Evolutionary conservation across 2,329 filamentous ascomycete species (phyloP).

Genomic region (Endothia cerciana): DNA sequence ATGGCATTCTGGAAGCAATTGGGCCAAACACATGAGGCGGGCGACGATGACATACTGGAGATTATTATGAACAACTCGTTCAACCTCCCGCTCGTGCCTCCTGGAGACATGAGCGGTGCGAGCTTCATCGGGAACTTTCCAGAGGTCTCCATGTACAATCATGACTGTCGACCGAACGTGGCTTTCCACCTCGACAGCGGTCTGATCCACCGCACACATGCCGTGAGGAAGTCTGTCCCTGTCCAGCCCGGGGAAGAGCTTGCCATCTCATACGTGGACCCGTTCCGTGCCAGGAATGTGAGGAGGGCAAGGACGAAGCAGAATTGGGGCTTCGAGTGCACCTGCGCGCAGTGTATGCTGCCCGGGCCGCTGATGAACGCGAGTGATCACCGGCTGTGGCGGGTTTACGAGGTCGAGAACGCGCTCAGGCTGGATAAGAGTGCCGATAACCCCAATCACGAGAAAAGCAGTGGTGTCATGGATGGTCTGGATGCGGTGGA

Average conservation of each 20-base stretch:
- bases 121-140: slow-evolving; percentile 40
- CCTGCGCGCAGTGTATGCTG: slow-evolving; percentile 41
- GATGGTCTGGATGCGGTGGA: slow-evolving; percentile 36
- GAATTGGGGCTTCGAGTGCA: slow-evolving; percentile 46
- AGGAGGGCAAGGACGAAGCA: slow-evolving; percentile 38
- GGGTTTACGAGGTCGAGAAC: slow-evolving; percentile 39
- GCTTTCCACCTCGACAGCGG: slow-evolving; percentile 40
- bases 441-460: neutral
- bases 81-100: slow-evolving; percentile 21
- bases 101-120: slow-evolving; percentile 18
- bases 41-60: slow-evolving; percentile 24
- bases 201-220: slow-evolving; percentile 45
- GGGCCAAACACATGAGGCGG: slow-evolving; percentile 19
- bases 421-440: slow-evolving; percentile 21
- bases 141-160: slow-evolving; percentile 45
- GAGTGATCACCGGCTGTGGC: slow-evolving; percentile 38
- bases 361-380: slow-evolving; percentile 31
- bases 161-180: slow-evolving; percentile 48
- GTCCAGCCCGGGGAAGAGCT: slow-evolving; percentile 42
- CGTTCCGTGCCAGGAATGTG: slow-evolving; percentile 36
- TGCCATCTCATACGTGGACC: slow-evolving; percentile 46
- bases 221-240: slow-evolving; percentile 37
- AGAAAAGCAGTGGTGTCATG: slow-evolving; percentile 5
- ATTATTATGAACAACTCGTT: slow-evolving; percentile 31
- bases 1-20: slow-evolving; percentile 24